Evolutionary conservation across 331 rosid genomes (phyloP).

Genomic region (Cucumis variabilis): DNA sequence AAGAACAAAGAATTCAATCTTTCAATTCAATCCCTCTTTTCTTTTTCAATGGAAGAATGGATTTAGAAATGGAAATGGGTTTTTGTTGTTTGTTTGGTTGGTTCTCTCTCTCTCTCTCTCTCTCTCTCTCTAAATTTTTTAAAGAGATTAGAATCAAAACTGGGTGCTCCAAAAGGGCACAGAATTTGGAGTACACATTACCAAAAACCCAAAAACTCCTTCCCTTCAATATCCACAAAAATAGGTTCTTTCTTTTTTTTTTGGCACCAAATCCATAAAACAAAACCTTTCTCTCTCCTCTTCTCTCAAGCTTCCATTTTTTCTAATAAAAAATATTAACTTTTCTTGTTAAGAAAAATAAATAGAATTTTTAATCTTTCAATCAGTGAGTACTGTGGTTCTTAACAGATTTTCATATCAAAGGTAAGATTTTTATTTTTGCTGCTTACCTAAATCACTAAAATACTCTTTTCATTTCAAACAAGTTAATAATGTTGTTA

Average conservation of each 20-base stretch:
- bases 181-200: neutral
- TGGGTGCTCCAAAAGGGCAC: conserved; percentile 24
- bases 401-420: neutral
- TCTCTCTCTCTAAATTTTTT: neutral
- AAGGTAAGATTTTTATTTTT: neutral
- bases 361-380: neutral
- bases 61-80: neutral
- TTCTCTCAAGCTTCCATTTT: neutral
- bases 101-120: too few species aligned
- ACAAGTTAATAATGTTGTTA: too few species aligned
- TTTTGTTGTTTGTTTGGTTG: neutral
- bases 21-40: neutral
- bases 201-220: neutral
- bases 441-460: neutral
- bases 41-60: neutral
- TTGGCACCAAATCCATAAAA: neutral
- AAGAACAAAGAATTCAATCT: neutral
- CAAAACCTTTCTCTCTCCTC: neutral
- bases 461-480: too few species aligned
- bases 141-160: neutral
- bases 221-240: conserved; percentile 7
- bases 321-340: too few species aligned
- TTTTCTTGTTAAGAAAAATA: too few species aligned
- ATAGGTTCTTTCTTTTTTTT: neutral
- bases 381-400: neutral